phyloP scores from a whole-genome alignment of 2,329 filamentous ascomycete species.

The Cladophialophora yegresii region DNA sequence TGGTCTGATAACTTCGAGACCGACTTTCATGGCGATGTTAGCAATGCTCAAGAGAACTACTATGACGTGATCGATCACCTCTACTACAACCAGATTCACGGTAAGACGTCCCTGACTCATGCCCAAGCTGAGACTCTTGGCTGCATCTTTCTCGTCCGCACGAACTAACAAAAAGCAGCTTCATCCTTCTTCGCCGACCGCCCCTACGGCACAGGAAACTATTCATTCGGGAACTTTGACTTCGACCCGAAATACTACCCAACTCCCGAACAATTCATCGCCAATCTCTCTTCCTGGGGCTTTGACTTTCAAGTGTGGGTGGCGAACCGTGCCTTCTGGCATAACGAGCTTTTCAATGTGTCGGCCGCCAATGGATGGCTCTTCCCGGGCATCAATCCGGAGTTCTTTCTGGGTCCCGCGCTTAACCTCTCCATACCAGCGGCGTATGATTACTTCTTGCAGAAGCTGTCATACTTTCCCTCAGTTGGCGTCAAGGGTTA shows the following conservation, averaged over 20 bases:
- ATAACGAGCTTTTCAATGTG: slow-evolving; percentile 9
- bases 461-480: slow-evolving; percentile 7
- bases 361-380: slow-evolving; percentile 9
- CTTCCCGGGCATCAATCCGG: slow-evolving; percentile 4
- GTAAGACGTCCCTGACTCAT: neutral
- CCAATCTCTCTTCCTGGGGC: slow-evolving; percentile 8
- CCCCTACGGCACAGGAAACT: slow-evolving; percentile 7
- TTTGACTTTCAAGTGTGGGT: slow-evolving; percentile 14
- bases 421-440: slow-evolving; percentile 12
- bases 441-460: slow-evolving; percentile 8
- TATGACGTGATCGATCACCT: slow-evolving; percentile 13
- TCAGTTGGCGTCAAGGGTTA: slow-evolving; percentile 9
- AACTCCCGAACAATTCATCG: slow-evolving; percentile 6
- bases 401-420: slow-evolving; percentile 11
- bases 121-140: neutral
- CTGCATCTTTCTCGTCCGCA: neutral
- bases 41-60: slow-evolving; percentile 10
- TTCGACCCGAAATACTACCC: slow-evolving; percentile 12
- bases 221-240: slow-evolving; percentile 12
- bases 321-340: slow-evolving; percentile 6
- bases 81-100: slow-evolving; percentile 10
- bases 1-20: slow-evolving; percentile 14
- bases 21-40: slow-evolving; percentile 9
- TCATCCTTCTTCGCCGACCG: slow-evolving; percentile 7
- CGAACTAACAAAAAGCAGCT: neutral